These are phyloP conservation scores for Monilinia fructicola DNA, from an alignment of 2,329 filamentous ascomycete genomes.

Conservation along the genomic window DNA sequence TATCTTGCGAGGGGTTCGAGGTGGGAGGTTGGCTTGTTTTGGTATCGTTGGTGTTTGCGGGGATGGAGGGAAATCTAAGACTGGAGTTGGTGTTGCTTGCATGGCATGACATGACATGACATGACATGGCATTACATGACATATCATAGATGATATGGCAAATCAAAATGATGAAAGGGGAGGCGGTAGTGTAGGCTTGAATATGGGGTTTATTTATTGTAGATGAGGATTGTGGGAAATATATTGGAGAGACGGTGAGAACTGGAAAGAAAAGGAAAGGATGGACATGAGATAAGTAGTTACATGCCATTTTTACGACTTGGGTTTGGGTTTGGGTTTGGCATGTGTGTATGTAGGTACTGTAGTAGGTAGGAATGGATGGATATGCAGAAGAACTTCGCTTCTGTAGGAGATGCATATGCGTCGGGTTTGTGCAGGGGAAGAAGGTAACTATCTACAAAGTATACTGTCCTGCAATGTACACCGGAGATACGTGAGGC, in stretches of 20 bases:
- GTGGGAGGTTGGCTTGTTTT: background rate
- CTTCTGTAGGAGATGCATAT: constrained; percentile 14
- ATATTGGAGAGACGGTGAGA: background rate
- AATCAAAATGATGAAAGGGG: background rate
- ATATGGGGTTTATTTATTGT: background rate
- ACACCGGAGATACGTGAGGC: constrained; percentile 4
- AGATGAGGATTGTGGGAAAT: background rate
- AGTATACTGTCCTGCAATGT: background rate
- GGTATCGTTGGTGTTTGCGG: constrained; percentile 14
- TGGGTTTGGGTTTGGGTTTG: background rate
- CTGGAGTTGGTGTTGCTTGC: constrained; percentile 20
- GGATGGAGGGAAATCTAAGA: constrained; percentile 2
- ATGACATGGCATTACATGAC: background rate
- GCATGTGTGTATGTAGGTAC: background rate
- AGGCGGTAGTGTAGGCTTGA: background rate
- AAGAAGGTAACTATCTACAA: background rate
- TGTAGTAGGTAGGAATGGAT: background rate
- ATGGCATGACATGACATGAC: constrained; percentile 1
- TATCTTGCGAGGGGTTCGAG: background rate
- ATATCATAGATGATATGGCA: background rate
- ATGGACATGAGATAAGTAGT: background rate
- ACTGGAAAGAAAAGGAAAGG: background rate
- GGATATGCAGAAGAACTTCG: constrained; percentile 11
- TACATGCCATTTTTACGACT: constrained; percentile 1
- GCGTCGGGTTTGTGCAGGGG: constrained; percentile 17